Evolutionary conservation across 176 grass and related monocot genomes (phyloP).

Genomic region (Eleusine coracana): DNA sequence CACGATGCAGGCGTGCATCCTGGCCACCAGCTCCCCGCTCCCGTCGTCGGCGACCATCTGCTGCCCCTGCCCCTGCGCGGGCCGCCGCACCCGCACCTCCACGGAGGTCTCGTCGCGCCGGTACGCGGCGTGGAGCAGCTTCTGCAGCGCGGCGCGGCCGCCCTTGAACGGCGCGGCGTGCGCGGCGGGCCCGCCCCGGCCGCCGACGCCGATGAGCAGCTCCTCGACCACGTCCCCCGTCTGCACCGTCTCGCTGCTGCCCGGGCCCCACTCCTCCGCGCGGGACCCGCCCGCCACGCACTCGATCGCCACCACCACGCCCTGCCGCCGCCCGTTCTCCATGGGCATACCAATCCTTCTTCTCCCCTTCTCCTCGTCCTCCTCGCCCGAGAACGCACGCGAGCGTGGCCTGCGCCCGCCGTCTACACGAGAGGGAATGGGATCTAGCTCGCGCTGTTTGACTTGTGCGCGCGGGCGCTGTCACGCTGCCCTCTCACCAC

Average conservation of each 20-base stretch:
- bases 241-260: slow-evolving; percentile 68
- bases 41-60: neutral
- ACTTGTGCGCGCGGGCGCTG: slow-evolving; percentile 24
- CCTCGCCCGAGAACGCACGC: neutral
- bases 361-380: too few relatives aligned
- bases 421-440: neutral
- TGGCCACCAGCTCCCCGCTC: neutral
- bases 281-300: slow-evolving; percentile 75
- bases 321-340: slow-evolving; percentile 48
- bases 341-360: slow-evolving; percentile 23
- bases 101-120: slow-evolving; percentile 88
- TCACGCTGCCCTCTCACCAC: slow-evolving; percentile 28
- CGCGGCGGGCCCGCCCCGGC: slow-evolving; percentile 33
- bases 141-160: slow-evolving; percentile 69
- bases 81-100: slow-evolving; percentile 60
- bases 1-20: slow-evolving; percentile 96
- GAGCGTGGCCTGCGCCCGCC: neutral
- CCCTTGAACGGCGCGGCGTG: slow-evolving; percentile 88
- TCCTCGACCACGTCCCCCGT: slow-evolving; percentile 80
- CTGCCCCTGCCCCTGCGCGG: neutral
- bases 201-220: slow-evolving; percentile 61
- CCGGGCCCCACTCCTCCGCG: slow-evolving; percentile 76
- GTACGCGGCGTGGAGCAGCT: slow-evolving; percentile 75
- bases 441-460: slow-evolving; percentile 31
- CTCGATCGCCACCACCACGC: slow-evolving; percentile 75